phyloP scores from a whole-genome alignment of 2,329 filamentous ascomycete genomes.

The Capronia americana region DNA sequence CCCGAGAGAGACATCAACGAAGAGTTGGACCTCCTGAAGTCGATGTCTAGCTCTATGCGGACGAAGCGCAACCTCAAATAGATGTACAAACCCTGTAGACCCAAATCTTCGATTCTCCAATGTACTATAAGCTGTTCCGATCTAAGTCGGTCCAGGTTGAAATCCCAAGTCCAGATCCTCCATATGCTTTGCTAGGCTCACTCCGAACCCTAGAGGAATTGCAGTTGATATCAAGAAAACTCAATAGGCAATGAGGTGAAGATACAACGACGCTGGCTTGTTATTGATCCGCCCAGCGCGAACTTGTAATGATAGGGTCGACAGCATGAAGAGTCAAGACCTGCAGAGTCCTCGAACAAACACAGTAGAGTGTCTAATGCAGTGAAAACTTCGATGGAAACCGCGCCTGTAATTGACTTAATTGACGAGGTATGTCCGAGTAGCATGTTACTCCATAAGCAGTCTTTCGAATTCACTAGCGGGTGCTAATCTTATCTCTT shows the following conservation, averaged over 20 bases:
- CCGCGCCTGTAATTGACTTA: too few relatives aligned
- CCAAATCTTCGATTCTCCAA: slow-evolving; percentile 1
- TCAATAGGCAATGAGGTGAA: background rate
- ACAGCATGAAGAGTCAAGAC: too few relatives aligned
- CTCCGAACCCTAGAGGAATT: background rate
- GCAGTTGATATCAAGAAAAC: background rate
- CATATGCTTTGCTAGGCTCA: background rate
- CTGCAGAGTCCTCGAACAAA: too few relatives aligned
- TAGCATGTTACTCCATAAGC: too few relatives aligned
- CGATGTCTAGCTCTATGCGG: slow-evolving; percentile 10
- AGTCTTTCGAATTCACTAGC: too few relatives aligned
- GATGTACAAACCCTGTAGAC: slow-evolving; percentile 26
- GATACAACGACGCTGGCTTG: background rate
- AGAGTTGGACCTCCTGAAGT: slow-evolving; percentile 24
- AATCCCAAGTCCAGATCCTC: background rate
- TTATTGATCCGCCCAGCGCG: background rate
- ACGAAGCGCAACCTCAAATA: slow-evolving; percentile 16
- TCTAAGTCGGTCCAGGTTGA: background rate
- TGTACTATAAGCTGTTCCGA: background rate
- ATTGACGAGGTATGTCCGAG: too few relatives aligned
- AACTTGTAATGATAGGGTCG: background rate
- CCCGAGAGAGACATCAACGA: slow-evolving; percentile 30
- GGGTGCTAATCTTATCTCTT: slow-evolving; percentile 23
- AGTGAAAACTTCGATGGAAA: too few relatives aligned
- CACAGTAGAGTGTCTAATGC: too few relatives aligned